Evolutionary conservation across 2,329 filamentous ascomycete genomes (phyloP).

Genomic region (Gnomoniopsis sp.): DNA sequence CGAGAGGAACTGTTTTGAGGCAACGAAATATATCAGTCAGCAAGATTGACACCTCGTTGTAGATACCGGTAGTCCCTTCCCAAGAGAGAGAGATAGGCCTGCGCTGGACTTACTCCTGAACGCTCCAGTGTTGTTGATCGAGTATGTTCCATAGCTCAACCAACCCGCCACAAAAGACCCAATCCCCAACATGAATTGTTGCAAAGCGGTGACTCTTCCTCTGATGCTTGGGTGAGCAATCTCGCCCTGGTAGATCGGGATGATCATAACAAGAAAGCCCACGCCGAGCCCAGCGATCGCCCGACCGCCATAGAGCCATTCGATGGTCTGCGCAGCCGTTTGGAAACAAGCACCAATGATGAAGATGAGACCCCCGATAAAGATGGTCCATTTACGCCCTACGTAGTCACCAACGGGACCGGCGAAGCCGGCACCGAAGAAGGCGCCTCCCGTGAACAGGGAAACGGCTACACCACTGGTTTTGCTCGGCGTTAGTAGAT

Average conservation of each 20-base stretch:
- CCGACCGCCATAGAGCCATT: conserved; percentile 68
- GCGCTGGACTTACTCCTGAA: conserved; percentile 24
- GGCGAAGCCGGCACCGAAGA: conserved; percentile 64
- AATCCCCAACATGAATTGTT: conserved; percentile 81
- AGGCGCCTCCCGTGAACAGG: conserved; percentile 74
- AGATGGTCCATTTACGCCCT: conserved; percentile 69
- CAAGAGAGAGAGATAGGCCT: conserved; percentile 26
- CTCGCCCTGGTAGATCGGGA: conserved; percentile 72
- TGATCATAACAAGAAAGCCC: conserved; percentile 39
- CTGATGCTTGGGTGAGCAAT: conserved; percentile 75
- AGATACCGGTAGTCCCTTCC: no score
- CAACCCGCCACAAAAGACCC: conserved; percentile 70
- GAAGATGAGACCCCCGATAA: conserved; percentile 69
- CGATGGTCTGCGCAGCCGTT: conserved; percentile 57
- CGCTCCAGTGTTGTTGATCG: conserved; percentile 23
- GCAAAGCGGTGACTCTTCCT: conserved; percentile 69
- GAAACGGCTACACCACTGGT: conserved; percentile 69
- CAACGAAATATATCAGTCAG: neutral
- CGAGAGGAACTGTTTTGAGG: conserved; percentile 24
- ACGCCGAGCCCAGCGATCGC: conserved; percentile 65
- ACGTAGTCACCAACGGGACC: conserved; percentile 61
- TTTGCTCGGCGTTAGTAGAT: neutral
- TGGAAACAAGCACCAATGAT: conserved; percentile 70
- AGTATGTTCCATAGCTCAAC: conserved; percentile 62
- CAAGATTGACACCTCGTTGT: no score